phyloP scores from a whole-genome alignment of 2,329 filamentous ascomycete species.

The Hypoxylon sp. region DNA sequence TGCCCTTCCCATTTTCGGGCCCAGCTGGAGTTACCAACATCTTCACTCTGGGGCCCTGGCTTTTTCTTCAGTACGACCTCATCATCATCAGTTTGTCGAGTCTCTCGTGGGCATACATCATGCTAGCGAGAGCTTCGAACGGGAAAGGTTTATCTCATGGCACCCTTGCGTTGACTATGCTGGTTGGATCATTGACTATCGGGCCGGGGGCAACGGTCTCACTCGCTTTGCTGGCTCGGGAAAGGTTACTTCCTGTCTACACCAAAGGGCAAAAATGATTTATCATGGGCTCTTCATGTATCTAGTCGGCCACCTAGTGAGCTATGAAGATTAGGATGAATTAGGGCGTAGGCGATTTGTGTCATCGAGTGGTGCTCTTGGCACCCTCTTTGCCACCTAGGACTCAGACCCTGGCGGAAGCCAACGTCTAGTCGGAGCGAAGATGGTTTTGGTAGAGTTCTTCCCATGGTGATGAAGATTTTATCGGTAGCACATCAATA shows the following conservation, averaged over 20 bases:
- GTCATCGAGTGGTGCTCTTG: neutral
- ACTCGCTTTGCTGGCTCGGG: conserved; percentile 44
- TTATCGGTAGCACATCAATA: neutral
- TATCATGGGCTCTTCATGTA: neutral
- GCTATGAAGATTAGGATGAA: neutral
- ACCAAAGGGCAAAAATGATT: neutral
- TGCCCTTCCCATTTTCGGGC: conserved; percentile 40
- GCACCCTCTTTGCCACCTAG: neutral
- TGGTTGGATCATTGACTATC: conserved; percentile 39
- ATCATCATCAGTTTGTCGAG: conserved; percentile 49
- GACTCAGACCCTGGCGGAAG: neutral
- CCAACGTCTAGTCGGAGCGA: neutral
- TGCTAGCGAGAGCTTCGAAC: neutral
- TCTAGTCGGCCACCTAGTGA: neutral
- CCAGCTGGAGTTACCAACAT: conserved; percentile 38
- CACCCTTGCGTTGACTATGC: conserved; percentile 23
- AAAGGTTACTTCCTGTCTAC: conserved; percentile 32
- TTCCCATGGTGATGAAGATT: neutral
- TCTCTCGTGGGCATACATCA: conserved; percentile 45
- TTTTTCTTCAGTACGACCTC: conserved; percentile 51
- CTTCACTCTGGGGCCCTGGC: conserved; percentile 46
- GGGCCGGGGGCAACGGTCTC: conserved; percentile 46
- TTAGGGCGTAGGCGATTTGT: neutral
- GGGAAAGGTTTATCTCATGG: conserved; percentile 3
- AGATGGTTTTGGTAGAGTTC: neutral